Percentiles rank a stretch among this genome's conserved stretches.
Conservation (phyloP, 495 filamentous ascomycete species). For the Penicillium diatomitis region DNA sequence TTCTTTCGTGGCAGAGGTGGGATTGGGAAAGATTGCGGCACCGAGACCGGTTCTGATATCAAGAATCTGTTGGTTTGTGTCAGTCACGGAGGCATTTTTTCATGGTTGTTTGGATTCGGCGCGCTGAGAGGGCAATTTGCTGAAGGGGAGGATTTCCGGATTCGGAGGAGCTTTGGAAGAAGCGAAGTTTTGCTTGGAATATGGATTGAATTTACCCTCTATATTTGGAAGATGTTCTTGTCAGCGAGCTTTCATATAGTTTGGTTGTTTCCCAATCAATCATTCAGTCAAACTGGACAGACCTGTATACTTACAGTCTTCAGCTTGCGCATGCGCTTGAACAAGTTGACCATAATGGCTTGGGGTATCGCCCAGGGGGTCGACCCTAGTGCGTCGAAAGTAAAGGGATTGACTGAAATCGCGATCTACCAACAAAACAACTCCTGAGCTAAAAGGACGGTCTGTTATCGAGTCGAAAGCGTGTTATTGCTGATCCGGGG, state of each 20-base stretch:
- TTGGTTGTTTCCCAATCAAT: neutral
- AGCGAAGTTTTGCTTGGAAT: neutral
- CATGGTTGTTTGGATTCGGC: neutral
- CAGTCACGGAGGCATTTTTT: neutral
- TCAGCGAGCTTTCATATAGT: no score
- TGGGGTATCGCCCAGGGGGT: conserved; percentile 14
- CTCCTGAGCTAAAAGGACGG: neutral
- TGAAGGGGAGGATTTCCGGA: no score
- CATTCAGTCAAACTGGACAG: neutral
- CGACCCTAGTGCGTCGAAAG: conserved; percentile 7
- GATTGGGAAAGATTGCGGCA: conserved; percentile 64
- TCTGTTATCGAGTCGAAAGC: neutral
- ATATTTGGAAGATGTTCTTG: neutral
- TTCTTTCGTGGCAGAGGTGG: conserved; percentile 37
- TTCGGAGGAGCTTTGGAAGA: no score
- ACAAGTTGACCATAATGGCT: conserved; percentile 62
- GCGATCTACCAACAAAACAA: neutral
- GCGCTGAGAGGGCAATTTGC: neutral
- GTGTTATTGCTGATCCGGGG: conserved; percentile 15
- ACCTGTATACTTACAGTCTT: conserved; percentile 51
- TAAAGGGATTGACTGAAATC: neutral
- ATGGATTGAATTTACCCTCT: conserved; percentile 22
- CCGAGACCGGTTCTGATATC: conserved; percentile 67
- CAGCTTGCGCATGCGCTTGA: conserved; percentile 70
- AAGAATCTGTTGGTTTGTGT: conserved; percentile 47